These are phyloP conservation scores for Botrytis byssoidea DNA, from an alignment of 2,329 filamentous ascomycete genomes.

Conservation along the genomic window DNA sequence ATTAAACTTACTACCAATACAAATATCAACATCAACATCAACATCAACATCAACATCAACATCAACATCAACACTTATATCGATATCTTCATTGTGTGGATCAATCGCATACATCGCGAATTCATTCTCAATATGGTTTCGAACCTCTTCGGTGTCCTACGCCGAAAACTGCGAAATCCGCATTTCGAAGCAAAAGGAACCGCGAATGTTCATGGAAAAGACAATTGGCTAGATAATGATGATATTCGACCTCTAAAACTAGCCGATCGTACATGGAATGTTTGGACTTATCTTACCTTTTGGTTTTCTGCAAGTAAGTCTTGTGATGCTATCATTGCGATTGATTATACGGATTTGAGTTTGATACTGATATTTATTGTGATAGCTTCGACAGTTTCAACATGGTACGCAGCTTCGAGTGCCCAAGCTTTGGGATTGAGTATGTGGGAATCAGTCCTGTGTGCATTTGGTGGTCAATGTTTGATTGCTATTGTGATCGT, in stretches of 20 bases:
- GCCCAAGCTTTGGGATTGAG: slow-evolving; percentile 46
- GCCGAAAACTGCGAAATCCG: slow-evolving; percentile 23
- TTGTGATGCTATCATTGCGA: background rate
- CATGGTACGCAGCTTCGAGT: slow-evolving; percentile 43
- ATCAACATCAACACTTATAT: background rate
- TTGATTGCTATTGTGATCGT: slow-evolving; percentile 45
- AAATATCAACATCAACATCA: background rate
- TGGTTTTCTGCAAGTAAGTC: slow-evolving; percentile 21
- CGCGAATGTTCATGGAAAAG: slow-evolving; percentile 34
- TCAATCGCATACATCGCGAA: background rate
- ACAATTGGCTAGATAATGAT: slow-evolving; percentile 43
- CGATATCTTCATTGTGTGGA: background rate
- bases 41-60: too few species aligned
- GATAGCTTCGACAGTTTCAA: slow-evolving; percentile 41
- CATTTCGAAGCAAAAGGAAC: slow-evolving; percentile 26
- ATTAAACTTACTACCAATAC: background rate
- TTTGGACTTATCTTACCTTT: slow-evolving; percentile 41
- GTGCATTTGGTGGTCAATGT: slow-evolving; percentile 44
- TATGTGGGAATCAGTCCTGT: slow-evolving; percentile 50
- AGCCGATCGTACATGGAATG: slow-evolving; percentile 44
- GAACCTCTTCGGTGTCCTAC: background rate
- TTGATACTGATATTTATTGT: background rate
- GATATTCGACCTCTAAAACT: slow-evolving; percentile 44
- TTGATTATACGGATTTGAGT: too few species aligned
- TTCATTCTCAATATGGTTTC: background rate